Base-by-base conservation (phyloP, 2,329 filamentous ascomycete genomes). In the Lachnellula hyalina region DNA sequence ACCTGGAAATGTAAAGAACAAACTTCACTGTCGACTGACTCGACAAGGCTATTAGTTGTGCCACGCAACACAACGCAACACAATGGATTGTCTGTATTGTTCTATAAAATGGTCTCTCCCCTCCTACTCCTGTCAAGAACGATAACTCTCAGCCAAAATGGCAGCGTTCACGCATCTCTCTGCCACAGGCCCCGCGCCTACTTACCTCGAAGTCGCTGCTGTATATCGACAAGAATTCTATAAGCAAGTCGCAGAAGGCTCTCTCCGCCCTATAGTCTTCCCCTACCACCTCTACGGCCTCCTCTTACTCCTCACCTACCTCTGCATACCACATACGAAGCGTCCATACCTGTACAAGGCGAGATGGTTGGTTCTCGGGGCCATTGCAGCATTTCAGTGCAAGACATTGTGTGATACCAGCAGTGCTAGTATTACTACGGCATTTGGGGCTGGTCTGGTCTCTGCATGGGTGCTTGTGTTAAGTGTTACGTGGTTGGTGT, bases 241-340 rank as follows among this genome's bases (percentile, higher is more conserved):
- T 45, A 61, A 59, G 73, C 35, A 56, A 53, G 36, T 74, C 28
- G 66, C 69, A 49, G 68, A 73, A 4, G 77, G 77, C 45, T 66
- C 61, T 6, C 65, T 72, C 34, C 70, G 69, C 42, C 81, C 79
- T 2, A 71, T 84, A 17, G 63, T 85, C 17, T 40, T 85, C 7
- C 82, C 81, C 0, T 77, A 79, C 54, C 71, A 74, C 53, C 55
- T 83, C 6, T 55, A 81, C 21, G 76, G 74, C 3, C 64, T 74
- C 28, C 71, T 78, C 45, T 47, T 82, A 42, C 52, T 86, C 0
- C 67, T 76, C 1, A 58, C 81, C 3, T 86, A 83, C 49, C 74
- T 86, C 14, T 70, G 76, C 48, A 72, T 85, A 56, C 80, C 81
- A 1, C 81, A 85, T 62, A 71, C 67, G 34, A 68, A 71, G 2